phyloP scores from a whole-genome alignment of 1,284 basidiomycete species.

The Cutaneotrichosporon cutaneum region DNA sequence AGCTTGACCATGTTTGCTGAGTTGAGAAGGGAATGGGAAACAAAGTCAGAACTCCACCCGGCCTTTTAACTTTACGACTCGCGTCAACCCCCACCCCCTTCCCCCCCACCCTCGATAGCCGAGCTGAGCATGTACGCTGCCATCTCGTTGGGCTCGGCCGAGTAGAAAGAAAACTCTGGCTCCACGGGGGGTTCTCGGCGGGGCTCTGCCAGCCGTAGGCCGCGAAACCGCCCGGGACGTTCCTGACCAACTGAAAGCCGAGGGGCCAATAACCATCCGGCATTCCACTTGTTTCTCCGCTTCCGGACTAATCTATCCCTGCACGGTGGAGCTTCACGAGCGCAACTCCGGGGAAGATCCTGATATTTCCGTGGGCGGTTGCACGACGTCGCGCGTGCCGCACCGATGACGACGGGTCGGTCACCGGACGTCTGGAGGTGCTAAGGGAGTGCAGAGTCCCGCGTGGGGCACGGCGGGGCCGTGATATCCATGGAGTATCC shows the following conservation, averaged over 20 bases:
- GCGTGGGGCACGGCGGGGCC: neutral
- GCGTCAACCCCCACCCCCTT: neutral
- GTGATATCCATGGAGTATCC: neutral
- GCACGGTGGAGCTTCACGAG: neutral
- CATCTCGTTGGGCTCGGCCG: neutral
- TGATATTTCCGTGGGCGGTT: neutral
- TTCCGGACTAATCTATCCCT: neutral
- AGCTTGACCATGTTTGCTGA: conserved; percentile 21
- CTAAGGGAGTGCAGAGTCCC: neutral
- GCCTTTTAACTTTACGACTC: neutral
- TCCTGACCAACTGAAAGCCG: neutral
- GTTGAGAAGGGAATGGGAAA: neutral
- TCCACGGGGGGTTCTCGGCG: neutral
- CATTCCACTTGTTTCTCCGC: neutral
- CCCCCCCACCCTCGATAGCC: neutral
- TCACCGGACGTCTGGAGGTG: neutral
- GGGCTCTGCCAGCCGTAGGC: neutral
- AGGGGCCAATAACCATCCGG: neutral
- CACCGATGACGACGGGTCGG: neutral
- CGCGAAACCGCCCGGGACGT: neutral
- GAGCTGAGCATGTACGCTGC: neutral
- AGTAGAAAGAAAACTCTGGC: neutral
- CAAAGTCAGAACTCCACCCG: neutral
- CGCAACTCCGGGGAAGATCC: neutral
- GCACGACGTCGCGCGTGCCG: neutral